Conservation (phyloP, 345 rosid species). For the Eucalyptus victrix region DNA sequence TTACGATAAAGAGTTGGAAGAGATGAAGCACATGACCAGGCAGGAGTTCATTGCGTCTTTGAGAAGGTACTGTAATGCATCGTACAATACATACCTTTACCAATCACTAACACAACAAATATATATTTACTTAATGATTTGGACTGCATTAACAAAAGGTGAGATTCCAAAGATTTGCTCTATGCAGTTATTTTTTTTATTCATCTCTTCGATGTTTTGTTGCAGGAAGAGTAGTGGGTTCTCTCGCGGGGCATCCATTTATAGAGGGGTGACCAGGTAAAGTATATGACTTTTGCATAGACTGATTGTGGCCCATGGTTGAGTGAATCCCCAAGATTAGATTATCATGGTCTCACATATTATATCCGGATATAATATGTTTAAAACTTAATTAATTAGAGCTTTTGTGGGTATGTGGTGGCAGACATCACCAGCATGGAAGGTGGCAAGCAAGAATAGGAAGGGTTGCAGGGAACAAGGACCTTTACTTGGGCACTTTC, state of each 20-base stretch:
- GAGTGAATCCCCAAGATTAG: not conserved
- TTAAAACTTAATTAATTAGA: not conserved
- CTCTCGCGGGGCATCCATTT: conserved; percentile 93
- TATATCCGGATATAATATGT: not conserved
- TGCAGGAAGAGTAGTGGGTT: conserved; percentile 94
- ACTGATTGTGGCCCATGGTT: not conserved
- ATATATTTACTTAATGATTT: not conserved
- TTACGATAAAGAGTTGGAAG: conserved; percentile 83
- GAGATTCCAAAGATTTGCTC: not conserved
- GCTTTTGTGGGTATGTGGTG: not conserved
- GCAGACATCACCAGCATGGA: conserved; percentile 95
- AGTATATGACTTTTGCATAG: not conserved
- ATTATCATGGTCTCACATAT: not conserved
- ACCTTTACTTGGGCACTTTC: conserved; percentile 89
- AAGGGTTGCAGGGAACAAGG: conserved; percentile 96
- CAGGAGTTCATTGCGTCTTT: conserved; percentile 90
- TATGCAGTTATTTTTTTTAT: not conserved
- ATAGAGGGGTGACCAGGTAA: conserved; percentile 93
- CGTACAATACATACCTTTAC: not conserved
- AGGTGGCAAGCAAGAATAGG: conserved; percentile 99
- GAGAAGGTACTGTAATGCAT: conserved; percentile 41
- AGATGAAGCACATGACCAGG: conserved; percentile 93
- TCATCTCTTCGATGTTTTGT: not conserved
- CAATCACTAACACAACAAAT: not conserved
- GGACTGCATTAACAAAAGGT: not conserved